phyloP scores from a whole-genome alignment of 1,284 basidiomycete genomes.

The Ustilago cynodontis region DNA sequence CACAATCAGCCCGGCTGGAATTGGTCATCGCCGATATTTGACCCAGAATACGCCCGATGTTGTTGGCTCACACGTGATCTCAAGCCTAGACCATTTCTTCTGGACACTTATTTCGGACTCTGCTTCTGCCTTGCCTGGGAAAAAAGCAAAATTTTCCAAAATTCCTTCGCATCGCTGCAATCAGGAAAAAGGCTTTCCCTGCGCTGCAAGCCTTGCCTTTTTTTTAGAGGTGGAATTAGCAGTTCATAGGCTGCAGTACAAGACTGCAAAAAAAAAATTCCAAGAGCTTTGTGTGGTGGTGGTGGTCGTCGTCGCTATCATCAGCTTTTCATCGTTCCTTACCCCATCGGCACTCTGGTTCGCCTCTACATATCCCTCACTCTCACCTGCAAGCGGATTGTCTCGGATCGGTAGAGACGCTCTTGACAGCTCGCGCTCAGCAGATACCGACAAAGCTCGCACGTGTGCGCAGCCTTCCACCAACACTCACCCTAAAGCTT shows the following conservation, averaged over 20 bases:
- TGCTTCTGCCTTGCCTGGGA: background rate
- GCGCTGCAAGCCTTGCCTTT: background rate
- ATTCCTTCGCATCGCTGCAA: background rate
- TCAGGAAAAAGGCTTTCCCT: background rate
- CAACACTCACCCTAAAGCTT: slow-evolving; percentile 1
- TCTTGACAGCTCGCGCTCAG: slow-evolving; percentile 13
- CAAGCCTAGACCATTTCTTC: background rate
- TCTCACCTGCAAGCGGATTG: background rate
- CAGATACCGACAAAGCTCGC: slow-evolving; percentile 12
- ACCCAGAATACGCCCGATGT: too few species aligned
- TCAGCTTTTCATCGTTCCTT: background rate
- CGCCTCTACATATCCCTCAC: background rate
- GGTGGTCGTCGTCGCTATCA: slow-evolving; percentile 28
- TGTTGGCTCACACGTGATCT: slow-evolving; percentile 44
- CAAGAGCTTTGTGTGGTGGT: slow-evolving; percentile 6
- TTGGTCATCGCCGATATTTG: too few species aligned
- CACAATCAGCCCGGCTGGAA: too few species aligned
- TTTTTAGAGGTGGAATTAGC: background rate
- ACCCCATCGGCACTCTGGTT: slow-evolving; percentile 7
- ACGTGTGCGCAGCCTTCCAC: slow-evolving; percentile 5
- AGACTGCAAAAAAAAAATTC: background rate
- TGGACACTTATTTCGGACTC: background rate
- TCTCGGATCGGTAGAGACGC: slow-evolving; percentile 14
- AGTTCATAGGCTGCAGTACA: background rate
- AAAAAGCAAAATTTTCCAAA: slow-evolving; percentile 35